Conservation (phyloP, 176 grass and related monocot genomes). For the Musa acuminata region DNA sequence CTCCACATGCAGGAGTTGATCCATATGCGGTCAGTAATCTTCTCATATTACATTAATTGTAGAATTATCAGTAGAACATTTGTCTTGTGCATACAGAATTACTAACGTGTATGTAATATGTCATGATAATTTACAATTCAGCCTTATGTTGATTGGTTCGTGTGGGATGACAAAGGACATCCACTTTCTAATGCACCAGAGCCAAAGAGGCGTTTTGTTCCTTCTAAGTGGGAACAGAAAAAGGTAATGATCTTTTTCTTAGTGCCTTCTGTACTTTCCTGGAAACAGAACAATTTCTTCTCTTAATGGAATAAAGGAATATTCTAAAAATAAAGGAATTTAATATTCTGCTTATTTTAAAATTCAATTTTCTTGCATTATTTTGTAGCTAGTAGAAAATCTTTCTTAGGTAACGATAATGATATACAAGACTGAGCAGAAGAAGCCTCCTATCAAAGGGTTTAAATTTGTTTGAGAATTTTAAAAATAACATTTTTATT, state of each 20-base stretch:
- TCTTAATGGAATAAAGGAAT: background rate
- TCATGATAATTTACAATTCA: conserved; percentile 12
- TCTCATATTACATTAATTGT: background rate
- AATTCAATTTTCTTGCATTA: too few relatives aligned
- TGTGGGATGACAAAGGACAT: conserved; percentile 84
- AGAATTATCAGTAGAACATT: too few relatives aligned
- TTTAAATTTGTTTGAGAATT: too few relatives aligned
- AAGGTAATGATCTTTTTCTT: conserved; percentile 37
- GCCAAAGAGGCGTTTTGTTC: conserved; percentile 92
- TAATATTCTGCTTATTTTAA: too few relatives aligned
- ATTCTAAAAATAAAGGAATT: too few relatives aligned
- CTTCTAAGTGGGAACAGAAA: conserved; percentile 96
- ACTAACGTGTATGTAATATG: conserved; percentile 16
- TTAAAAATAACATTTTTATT: too few relatives aligned
- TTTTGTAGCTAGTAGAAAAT: too few relatives aligned
- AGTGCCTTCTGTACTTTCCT: too few relatives aligned
- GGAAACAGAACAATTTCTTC: too few relatives aligned
- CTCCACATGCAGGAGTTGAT: conserved; percentile 77
- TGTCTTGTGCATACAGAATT: background rate
- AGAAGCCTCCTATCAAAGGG: too few relatives aligned
- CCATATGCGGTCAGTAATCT: conserved; percentile 65
- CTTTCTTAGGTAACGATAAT: too few relatives aligned
- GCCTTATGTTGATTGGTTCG: conserved; percentile 99
- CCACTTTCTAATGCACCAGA: conserved; percentile 97
- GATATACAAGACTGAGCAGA: too few relatives aligned